Percentiles rank a stretch among this genome's conserved stretches.
Conservation (phyloP, 106 monocot genomes). For the Alisma plantagoaquatica region DNA sequence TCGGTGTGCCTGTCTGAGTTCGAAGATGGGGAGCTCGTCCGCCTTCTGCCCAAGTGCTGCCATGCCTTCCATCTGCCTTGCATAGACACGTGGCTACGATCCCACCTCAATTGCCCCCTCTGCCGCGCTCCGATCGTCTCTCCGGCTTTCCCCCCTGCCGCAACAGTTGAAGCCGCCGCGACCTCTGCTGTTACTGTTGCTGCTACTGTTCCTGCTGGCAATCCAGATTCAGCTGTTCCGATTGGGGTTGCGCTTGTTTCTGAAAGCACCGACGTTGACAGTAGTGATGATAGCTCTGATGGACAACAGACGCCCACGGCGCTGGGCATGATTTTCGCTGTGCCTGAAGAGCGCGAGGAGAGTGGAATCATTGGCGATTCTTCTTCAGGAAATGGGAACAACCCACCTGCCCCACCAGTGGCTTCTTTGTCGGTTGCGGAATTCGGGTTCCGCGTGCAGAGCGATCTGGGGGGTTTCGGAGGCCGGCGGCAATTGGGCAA, state of each 20-base stretch:
- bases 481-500: background rate
- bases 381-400: no score
- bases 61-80: constrained; percentile 74
- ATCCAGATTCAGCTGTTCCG: no score
- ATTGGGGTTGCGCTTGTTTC: no score
- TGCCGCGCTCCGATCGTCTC: constrained; percentile 56
- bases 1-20: constrained; percentile 82
- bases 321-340: no score
- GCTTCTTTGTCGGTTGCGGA: background rate
- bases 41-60: constrained; percentile 66
- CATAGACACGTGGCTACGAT: constrained; percentile 79
- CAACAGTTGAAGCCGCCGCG: background rate
- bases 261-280: no score
- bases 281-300: no score
- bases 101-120: constrained; percentile 79
- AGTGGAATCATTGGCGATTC: no score
- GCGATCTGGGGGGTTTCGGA: background rate
- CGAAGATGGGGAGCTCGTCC: constrained; percentile 55
- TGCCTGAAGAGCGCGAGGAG: no score
- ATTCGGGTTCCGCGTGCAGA: constrained; percentile 1
- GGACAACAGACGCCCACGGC: no score
- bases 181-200: background rate
- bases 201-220: no score
- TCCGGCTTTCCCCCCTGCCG: constrained; percentile 6
- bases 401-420: no score